Evolutionary conservation across 371 early-diverging fungal species (phyloP).

Genomic region (Actinomucor elegans): DNA sequence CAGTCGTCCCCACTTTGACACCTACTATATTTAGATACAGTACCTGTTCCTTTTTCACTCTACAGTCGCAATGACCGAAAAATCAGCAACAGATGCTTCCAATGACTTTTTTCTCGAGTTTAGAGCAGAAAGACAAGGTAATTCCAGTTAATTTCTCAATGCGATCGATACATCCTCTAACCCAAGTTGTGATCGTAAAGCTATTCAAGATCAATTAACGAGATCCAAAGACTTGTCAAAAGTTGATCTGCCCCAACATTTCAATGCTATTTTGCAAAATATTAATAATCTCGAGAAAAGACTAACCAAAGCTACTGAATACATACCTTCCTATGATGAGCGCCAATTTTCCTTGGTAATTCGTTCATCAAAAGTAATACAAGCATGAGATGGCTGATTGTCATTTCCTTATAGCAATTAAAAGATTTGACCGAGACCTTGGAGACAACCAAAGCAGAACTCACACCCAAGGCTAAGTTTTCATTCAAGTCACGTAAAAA

Average conservation of each 20-base stretch:
- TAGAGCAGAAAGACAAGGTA: constrained; percentile 27
- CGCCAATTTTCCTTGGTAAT: constrained; percentile 52
- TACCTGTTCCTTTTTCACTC: too few relatives aligned
- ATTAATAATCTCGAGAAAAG: constrained; percentile 55
- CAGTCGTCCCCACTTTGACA: too few relatives aligned
- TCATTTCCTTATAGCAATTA: constrained; percentile 42
- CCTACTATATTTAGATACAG: too few relatives aligned
- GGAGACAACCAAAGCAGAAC: constrained; percentile 23
- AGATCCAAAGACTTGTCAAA: constrained; percentile 24
- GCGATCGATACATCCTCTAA: too few relatives aligned
- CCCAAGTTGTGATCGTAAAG: constrained; percentile 30
- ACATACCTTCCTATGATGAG: constrained; percentile 60
- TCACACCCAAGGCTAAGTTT: constrained; percentile 62
- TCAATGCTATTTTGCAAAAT: constrained; percentile 37
- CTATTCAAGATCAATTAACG: constrained; percentile 34
- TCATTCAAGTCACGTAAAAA: constrained; percentile 59
- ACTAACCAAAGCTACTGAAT: constrained; percentile 53
- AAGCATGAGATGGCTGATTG: too few relatives aligned
- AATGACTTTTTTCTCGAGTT: constrained; percentile 42
- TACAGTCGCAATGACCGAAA: too few relatives aligned
- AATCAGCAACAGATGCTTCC: constrained; percentile 38
- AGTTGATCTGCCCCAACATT: constrained; percentile 26
- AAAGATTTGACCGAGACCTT: constrained; percentile 43
- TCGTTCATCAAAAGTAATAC: too few relatives aligned
- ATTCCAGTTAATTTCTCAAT: too few relatives aligned